phyloP scores from a whole-genome alignment of 805 yeast species.

The Kodamaea kaohsiungensis region DNA sequence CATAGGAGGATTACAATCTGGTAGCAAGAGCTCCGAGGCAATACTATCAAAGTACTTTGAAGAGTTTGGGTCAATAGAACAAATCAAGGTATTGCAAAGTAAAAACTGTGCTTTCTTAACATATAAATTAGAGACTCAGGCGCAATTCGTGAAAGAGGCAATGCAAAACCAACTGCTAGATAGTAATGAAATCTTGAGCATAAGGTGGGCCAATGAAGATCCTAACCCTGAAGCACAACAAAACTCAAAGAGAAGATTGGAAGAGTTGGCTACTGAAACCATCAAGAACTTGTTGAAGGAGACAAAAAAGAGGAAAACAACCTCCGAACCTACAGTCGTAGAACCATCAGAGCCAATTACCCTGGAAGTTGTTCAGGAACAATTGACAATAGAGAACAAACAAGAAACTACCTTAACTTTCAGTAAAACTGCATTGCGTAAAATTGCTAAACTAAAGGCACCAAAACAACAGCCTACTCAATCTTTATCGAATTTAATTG shows the following conservation, averaged over 20 bases:
- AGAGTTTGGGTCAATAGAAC: slow-evolving; percentile 75
- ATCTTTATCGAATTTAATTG: slow-evolving; percentile 15
- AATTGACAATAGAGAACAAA: neutral
- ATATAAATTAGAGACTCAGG: slow-evolving; percentile 64
- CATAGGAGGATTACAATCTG: slow-evolving; percentile 58
- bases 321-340: slow-evolving; percentile 17
- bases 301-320: slow-evolving; percentile 10
- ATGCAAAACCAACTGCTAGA: slow-evolving; percentile 78
- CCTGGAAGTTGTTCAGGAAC: neutral
- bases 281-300: slow-evolving; percentile 45
- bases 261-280: slow-evolving; percentile 54
- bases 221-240: slow-evolving; percentile 69
- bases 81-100: slow-evolving; percentile 57
- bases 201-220: slow-evolving; percentile 90
- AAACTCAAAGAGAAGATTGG: slow-evolving; percentile 49
- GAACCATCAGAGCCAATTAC: slow-evolving; percentile 16
- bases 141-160: slow-evolving; percentile 95
- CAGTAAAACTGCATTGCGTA: slow-evolving; percentile 9
- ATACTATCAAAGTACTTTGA: slow-evolving; percentile 48
- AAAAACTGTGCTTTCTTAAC: slow-evolving; percentile 81
- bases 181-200: slow-evolving; percentile 58
- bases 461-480: slow-evolving; percentile 3
- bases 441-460: slow-evolving; percentile 8
- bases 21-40: slow-evolving; percentile 36
- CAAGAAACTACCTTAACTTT: slow-evolving; percentile 7